Base-by-base conservation (phyloP, 257 asterid species). In the Nicotiana sylvestris region DNA sequence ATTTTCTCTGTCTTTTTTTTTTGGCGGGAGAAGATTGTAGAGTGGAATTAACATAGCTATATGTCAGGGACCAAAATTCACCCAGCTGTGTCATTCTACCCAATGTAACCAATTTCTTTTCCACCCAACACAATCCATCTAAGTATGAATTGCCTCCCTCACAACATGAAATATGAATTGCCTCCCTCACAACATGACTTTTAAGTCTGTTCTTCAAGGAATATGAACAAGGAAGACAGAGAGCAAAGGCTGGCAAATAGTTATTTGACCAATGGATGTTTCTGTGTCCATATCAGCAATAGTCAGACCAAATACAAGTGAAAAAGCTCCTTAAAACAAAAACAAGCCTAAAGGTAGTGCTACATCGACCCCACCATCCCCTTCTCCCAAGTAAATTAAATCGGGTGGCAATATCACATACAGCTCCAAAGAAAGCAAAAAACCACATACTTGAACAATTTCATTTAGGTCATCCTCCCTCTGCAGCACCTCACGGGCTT, bases 401-500 rank as follows among this genome's bases (percentile, higher is more conserved):
- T 49, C 30, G 30, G 80, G 27, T 32, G 27, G 60, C 29, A 27
- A 29, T 53, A 76, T 29, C 29, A 15, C 43, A 51, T 53, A 76
- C 6, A 76, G 30, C 17, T 76, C 65, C 46, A 53, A 27, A 53
- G 51, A 49, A 51, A 55, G 80, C 53, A 51, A 82, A 61, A 79
- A 69, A 70, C 35, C 25, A 65, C 69, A 39, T 82, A 87, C 91
- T 86, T 90, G 93, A 72, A 90, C 93, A 79, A 90, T 90, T 83
- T 88, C 93, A 77, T 90, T 90, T 91, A 96, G 87, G 89, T 96
- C 99, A 88, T 96, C 99, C 84, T 94, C 99, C 88, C 99, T 93
- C 85, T 96, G 99, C 89, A 96, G 91, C 85, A 96, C 99, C 86
- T 96, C 99, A 88, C 99, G 99, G 58, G 99, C 99, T 90, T 91